phyloP scores from a whole-genome alignment of 805 yeast species.

The Teunomyces gatunensis region DNA sequence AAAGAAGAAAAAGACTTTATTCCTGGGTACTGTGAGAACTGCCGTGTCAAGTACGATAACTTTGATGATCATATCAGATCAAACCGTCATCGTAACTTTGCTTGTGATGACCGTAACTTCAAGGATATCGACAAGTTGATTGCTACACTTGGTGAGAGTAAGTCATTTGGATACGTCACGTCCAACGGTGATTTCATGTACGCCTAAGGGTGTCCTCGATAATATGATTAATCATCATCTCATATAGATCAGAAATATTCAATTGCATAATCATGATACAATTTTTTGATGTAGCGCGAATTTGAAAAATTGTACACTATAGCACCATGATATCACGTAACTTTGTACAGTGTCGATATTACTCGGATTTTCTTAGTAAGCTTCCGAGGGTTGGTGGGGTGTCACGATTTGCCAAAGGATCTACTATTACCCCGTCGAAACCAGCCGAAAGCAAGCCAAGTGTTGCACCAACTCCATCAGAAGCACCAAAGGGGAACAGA shows the following conservation, averaged over 20 bases:
- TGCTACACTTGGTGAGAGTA: slow-evolving; percentile 43
- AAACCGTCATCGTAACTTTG: slow-evolving; percentile 74
- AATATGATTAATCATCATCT: neutral
- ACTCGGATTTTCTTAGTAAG: slow-evolving; percentile 20
- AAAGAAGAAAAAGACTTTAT: slow-evolving; percentile 30
- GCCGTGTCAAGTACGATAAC: slow-evolving; percentile 77
- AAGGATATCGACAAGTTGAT: slow-evolving; percentile 74
- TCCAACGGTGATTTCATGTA: slow-evolving; percentile 40
- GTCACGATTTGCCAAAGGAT: slow-evolving; percentile 14
- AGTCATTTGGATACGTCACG: slow-evolving; percentile 39
- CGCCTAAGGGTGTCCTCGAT: slow-evolving; percentile 4
- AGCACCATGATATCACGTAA: neutral
- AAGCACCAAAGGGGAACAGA: slow-evolving; percentile 24
- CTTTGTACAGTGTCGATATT: slow-evolving; percentile 6
- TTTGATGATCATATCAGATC: slow-evolving; percentile 73
- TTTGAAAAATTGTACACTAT: neutral
- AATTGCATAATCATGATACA: slow-evolving; percentile 1
- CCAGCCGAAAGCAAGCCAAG: neutral
- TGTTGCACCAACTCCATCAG: neutral
- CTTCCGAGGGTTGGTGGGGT: slow-evolving; percentile 27
- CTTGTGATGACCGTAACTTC: slow-evolving; percentile 68
- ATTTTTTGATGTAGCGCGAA: neutral
- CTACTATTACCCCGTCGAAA: neutral
- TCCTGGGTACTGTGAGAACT: slow-evolving; percentile 93
- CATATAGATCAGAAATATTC: neutral